A percentile compares a stretch with the other conserved stretches of the same genome.
phyloP scores from a whole-genome alignment of 2,329 filamentous ascomycete species.

The Fusarium bulbicola region DNA sequence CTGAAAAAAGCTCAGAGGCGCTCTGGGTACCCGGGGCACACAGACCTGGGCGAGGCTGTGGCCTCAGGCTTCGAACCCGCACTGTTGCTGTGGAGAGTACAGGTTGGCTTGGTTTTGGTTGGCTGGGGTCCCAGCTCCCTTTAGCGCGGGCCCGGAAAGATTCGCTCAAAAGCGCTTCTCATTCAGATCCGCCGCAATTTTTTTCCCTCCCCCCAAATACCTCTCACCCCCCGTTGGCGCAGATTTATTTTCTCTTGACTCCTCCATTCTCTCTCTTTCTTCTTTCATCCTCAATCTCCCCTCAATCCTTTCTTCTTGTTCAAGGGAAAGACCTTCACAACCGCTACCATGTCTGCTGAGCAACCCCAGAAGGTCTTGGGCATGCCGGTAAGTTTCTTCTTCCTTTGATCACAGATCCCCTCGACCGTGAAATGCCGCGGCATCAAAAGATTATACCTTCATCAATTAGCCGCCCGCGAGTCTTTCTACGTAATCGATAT shows the following conservation, averaged over 20 bases:
- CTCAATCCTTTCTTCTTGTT: conserved; percentile 65
- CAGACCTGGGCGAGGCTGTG: conserved; percentile 30
- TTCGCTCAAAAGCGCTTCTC: conserved; percentile 62
- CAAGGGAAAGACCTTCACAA: conserved; percentile 53
- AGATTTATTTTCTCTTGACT: conserved; percentile 56
- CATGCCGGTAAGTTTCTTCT: conserved; percentile 68
- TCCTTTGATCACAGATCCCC: conserved; percentile 9
- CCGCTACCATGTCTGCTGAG: conserved; percentile 64
- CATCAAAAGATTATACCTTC: conserved; percentile 32
- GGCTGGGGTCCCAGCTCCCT: conserved; percentile 44
- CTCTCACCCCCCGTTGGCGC: conserved; percentile 55
- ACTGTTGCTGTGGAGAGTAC: conserved; percentile 47
- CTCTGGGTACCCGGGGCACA: conserved; percentile 2
- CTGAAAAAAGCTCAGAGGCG: conserved; percentile 28
- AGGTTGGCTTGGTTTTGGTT: conserved; percentile 31
- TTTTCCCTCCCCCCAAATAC: conserved; percentile 56
- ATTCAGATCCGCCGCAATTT: conserved; percentile 60
- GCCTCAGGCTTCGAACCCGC: conserved; percentile 49
- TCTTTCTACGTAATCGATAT: conserved; percentile 29
- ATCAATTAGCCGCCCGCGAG: conserved; percentile 7
- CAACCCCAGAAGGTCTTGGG: conserved; percentile 69
- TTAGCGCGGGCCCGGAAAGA: conserved; percentile 59
- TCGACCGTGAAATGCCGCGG: conserved; percentile 44
- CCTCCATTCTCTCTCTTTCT: conserved; percentile 55
- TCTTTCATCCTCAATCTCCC: conserved; percentile 65